Evolutionary conservation across 2,329 filamentous ascomycete species (phyloP).

Genomic region (Trichoderma polysporum): DNA sequence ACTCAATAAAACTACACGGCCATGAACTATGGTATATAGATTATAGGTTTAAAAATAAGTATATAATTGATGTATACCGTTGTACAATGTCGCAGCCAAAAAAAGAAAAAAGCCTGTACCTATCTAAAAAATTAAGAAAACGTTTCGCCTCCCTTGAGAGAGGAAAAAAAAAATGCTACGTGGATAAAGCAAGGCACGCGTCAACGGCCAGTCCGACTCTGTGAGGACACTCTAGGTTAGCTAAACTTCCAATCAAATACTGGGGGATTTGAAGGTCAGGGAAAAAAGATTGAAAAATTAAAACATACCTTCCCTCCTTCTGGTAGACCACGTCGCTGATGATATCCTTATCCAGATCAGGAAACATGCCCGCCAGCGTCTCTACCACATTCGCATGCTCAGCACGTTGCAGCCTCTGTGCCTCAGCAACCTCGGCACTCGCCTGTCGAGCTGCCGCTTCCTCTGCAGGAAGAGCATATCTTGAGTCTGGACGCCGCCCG

Average conservation of each 20-base stretch:
- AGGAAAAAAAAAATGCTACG: conserved; percentile 31
- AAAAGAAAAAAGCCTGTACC: not conserved
- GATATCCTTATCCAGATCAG: conserved; percentile 86
- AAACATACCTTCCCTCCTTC: conserved; percentile 84
- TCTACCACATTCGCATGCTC: conserved; percentile 93
- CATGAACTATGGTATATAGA: not conserved
- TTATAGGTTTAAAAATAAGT: not conserved
- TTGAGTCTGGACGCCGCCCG: conserved; percentile 36
- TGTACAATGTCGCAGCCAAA: not conserved
- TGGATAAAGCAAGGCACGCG: conserved; percentile 71
- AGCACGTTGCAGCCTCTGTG: conserved; percentile 73
- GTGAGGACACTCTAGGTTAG: conserved; percentile 3
- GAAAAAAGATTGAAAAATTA: not conserved
- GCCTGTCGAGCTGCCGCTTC: conserved; percentile 89
- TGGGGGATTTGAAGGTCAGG: not conserved
- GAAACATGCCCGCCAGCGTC: conserved; percentile 94
- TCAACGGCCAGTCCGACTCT: conserved; percentile 85
- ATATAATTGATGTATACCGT: not conserved
- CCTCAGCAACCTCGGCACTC: conserved; percentile 85
- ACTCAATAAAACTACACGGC: not conserved
- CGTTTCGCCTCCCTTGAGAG: not conserved
- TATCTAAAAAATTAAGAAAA: not conserved
- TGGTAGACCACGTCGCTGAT: conserved; percentile 96
- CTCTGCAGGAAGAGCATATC: conserved; percentile 65
- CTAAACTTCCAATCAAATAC: not conserved